phyloP scores from a whole-genome alignment of 352 stramenopile species.

The Phytophthora sansomeana region DNA sequence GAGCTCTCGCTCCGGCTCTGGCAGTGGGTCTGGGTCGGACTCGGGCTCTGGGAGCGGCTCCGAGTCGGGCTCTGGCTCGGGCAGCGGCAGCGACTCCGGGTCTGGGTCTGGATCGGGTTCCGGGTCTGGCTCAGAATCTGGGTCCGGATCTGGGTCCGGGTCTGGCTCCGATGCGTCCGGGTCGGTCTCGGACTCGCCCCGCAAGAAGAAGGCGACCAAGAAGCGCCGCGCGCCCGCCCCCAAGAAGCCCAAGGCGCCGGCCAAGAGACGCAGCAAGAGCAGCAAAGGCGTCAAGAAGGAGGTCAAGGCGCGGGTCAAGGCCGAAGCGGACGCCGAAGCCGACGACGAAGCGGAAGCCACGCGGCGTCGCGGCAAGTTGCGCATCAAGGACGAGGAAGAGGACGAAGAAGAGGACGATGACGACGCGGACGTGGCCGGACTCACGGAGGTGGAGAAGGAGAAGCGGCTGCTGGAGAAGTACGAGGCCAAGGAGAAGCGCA shows the following conservation, averaged over 20 bases:
- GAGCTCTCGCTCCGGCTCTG: conserved; percentile 60
- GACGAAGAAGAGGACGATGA: conserved; percentile 63
- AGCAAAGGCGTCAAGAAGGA: conserved; percentile 45
- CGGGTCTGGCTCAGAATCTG: conserved; percentile 45
- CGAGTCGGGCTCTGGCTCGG: conserved; percentile 46
- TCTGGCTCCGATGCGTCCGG: conserved; percentile 36
- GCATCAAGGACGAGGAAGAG: conserved; percentile 47
- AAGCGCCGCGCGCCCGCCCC: conserved; percentile 43
- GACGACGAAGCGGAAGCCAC: conserved; percentile 60
- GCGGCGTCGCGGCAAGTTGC: conserved; percentile 45
- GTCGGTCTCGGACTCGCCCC: conserved; percentile 28
- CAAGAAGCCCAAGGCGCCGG: conserved; percentile 46
- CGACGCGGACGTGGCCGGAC: conserved; percentile 66
- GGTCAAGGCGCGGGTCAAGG: conserved; percentile 47
- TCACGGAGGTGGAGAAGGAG: conserved; percentile 91
- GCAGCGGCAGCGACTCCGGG: conserved; percentile 40
- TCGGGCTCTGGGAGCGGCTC: conserved; percentile 32
- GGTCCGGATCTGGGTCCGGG: conserved; percentile 45
- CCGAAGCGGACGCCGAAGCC: conserved; percentile 59
- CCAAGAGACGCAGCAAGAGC: conserved; percentile 38
- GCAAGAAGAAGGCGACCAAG: conserved; percentile 57
- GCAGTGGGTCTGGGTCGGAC: conserved; percentile 23
- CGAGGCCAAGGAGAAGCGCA: conserved; percentile 82
- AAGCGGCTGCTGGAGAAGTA: conserved; percentile 89
- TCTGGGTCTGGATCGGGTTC: conserved; percentile 44